Evolutionary conservation across 768 basidiomycete species (phyloP).

Genomic region (Suillus subaureus): DNA sequence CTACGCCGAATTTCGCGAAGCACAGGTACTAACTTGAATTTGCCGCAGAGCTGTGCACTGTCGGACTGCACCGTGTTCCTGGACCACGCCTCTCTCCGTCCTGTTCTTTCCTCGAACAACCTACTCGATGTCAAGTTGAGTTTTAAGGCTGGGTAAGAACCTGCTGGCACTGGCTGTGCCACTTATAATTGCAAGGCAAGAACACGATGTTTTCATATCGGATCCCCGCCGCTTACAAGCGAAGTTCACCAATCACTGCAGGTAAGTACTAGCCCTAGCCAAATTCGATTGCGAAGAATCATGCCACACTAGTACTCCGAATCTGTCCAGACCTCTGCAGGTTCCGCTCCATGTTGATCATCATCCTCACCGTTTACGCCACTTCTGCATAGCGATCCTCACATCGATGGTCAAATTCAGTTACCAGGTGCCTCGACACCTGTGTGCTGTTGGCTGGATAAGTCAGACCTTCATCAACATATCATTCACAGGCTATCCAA

Average conservation of each 20-base stretch:
- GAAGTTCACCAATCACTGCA: slow-evolving; percentile 1
- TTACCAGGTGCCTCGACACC: not conserved
- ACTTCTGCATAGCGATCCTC: not conserved
- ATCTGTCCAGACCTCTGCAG: not conserved
- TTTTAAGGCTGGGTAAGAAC: slow-evolving; percentile 3
- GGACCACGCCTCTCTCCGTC: not conserved
- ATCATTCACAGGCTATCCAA: not conserved
- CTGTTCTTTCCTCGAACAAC: not conserved
- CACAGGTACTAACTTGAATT: not conserved
- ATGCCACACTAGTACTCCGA: not conserved
- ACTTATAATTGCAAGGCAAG: not conserved
- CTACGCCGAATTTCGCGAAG: slow-evolving; percentile 4
- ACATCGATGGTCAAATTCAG: not conserved
- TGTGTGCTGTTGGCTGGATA: not conserved
- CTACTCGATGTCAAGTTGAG: too few species aligned
- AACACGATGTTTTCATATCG: slow-evolving; percentile 8
- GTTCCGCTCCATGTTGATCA: not conserved
- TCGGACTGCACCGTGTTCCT: not conserved
- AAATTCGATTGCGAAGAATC: not conserved
- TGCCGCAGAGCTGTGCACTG: not conserved
- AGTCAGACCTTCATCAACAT: not conserved
- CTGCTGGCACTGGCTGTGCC: not conserved
- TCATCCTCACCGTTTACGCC: not conserved
- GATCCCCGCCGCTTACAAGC: not conserved
- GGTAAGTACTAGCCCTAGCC: not conserved